Percentiles rank a stretch among this genome's conserved stretches.
phyloP scores from a whole-genome alignment of 768 basidiomycete species.

The Boletus vermiculosoides region DNA sequence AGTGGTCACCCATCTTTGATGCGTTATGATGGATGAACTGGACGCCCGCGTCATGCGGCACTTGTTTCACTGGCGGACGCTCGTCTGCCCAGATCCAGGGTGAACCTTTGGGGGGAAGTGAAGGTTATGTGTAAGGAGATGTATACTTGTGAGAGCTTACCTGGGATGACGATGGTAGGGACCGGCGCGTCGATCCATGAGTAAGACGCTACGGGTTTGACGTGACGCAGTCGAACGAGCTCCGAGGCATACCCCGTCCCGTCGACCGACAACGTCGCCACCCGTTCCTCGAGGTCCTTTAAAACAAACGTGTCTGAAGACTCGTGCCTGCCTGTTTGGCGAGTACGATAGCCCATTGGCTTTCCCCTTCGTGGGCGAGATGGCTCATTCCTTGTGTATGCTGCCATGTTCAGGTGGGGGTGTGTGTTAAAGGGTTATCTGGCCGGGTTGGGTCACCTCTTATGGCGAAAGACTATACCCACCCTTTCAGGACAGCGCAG shows the following conservation, averaged over 20 bases:
- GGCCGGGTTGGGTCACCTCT: neutral
- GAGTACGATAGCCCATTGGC: constrained; percentile 1
- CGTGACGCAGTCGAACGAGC: constrained; percentile 36
- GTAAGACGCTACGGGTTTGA: constrained; percentile 50
- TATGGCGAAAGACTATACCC: neutral
- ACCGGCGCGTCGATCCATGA: constrained; percentile 45
- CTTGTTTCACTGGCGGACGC: constrained; percentile 48
- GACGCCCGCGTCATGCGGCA: constrained; percentile 52
- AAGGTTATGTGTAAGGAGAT: neutral
- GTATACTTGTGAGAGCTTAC: constrained; percentile 24
- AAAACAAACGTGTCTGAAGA: constrained; percentile 17
- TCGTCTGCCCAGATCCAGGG: constrained; percentile 56
- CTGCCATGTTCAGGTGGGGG: constrained; percentile 17
- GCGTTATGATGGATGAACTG: constrained; percentile 59
- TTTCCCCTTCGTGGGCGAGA: constrained; percentile 19
- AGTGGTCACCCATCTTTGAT: constrained; percentile 38
- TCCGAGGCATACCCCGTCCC: constrained; percentile 12
- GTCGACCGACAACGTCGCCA: constrained; percentile 20
- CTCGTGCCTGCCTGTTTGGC: neutral
- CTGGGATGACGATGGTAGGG: constrained; percentile 55
- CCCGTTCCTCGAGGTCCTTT: constrained; percentile 20
- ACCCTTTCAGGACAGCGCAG: constrained; percentile 9
- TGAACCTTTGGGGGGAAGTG: constrained; percentile 43
- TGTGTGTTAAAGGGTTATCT: neutral
- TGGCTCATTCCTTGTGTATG: constrained; percentile 6